Evolutionary conservation across 2,329 filamentous ascomycete species (phyloP), one percentile per base, ranked within the genome.

Genomic region (Diaporthe eres): DNA sequence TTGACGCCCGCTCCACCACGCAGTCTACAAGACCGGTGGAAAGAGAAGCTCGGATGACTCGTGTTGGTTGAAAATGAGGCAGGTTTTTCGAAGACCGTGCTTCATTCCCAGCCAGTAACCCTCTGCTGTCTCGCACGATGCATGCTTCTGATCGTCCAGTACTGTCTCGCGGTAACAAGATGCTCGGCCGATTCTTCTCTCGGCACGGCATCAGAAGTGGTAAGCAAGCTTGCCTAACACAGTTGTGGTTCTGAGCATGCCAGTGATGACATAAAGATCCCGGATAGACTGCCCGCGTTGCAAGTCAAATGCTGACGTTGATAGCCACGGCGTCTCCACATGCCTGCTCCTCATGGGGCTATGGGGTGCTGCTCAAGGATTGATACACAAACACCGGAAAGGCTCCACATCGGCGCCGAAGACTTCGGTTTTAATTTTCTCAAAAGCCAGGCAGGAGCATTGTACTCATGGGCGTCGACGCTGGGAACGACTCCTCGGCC

Each of bases 271-370:
- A 44, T 44, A 39, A 42, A 28, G 37, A 39, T 25, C 31, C 51
- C 19, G 37, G n/a, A 28, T 44, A 37, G 73, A 61, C 65, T 19
- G 55, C 65, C 44, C 53, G 55, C n/a, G 28, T 34, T 44, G 37
- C 44, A 22, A 15, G 31, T 47, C 47, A 68, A 47, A 71, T 49
- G 61, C 61, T 70, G 53, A 68, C 51, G 61, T 74, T 39, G 65
- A n/a, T 25, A 44, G 53, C 51, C 44, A 44, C 8, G 34, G 13
- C 55, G n/a, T 28, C 55, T n/a, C 57, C 42, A 28, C 22, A 55
- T 17, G n/a, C 53, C 49, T 42, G 67, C 25, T 71, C 39, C 49
- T 42, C 61, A 63, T 44, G n/a, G 19, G 49, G 67, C 51, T 25
- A 37, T 31, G 25, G 28, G 37, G 15, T 51, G 31, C 57, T 19